Evolutionary conservation across 306 rosid species (phyloP), one percentile per base, ranked within the genome.

Genomic region (Medicago arabica): DNA sequence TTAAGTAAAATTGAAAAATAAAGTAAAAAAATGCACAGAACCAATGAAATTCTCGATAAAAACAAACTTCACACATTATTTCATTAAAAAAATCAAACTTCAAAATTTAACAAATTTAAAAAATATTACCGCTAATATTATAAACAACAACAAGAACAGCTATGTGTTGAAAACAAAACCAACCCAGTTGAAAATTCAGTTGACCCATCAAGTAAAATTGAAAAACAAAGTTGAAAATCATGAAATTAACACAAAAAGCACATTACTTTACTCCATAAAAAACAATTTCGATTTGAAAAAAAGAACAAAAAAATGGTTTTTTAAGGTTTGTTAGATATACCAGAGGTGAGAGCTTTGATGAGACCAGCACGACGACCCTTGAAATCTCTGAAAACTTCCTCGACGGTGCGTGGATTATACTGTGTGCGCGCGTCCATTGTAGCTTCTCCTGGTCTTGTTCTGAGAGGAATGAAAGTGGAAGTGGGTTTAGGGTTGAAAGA

Each of bases 371-470:
- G 67, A 31, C 98, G 92, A 72, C 98, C 98, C 77, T 89, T 90
- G 86, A 93, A 93, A 89, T 93, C 98, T 82, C 89, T 85, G 82
- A 89, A 93, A 76, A 93, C 98, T 82, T 93, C 98, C 76, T 93
- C 98, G 0, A 90, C 98, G 19, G 98, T 87, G 43, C 97, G 98
- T 67, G 97, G 94, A 87, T 90, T 93, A 76, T 86, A 87, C 80
- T 80, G 82, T 25, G 84, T 79, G 44, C 84, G 86, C 75, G 87
- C 89, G 55, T 89, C 89, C 97, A 89, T 86, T 70, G 51, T 55
- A 39, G 53, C 51, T 43, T 70, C 78, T n/a, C 9, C 69, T 65
- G 81, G 50, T 57, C 65, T 62, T 64, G 67, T 4, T 65, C 17
- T 62, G 40, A 39, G 11, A 57, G 9, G 47, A 36, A n/a, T 47